Evolutionary conservation across 257 asterid genomes (phyloP), one percentile per base, ranked within the genome.

Genomic region (Solanum bulbocastanum): DNA sequence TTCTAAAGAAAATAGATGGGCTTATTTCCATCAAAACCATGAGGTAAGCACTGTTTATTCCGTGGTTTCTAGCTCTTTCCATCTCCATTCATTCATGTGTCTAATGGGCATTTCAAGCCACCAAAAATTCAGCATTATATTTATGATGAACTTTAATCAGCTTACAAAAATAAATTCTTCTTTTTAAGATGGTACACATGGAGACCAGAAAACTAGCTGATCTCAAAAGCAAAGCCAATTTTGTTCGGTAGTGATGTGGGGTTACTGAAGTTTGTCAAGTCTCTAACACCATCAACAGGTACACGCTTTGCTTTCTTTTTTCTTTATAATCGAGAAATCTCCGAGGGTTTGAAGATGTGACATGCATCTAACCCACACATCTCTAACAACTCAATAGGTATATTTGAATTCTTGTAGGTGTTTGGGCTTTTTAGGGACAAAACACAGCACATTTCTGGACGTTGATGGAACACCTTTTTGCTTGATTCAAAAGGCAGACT

Each of bases 1-100:
- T 76, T 92, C 95, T 91, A 96, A 96, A 96, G 99, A 96, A 95
- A 96, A 96, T 78, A 91, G 94, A 89, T 90, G 94, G 94, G 94
- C 91, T 89, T 83, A 89, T 89, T 92, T 95, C 91, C 92, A 88
- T 89, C 93, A 92, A 91, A 94, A 86, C 82, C 82, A 88, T 87
- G 94, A 94, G 98, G 99, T 96, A 93, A 88, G 22, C 66, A 40
- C 69, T 82, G 12, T 82, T 82, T 16, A 49, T 46, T 44, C 44
- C 1, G 30, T 82, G 85, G 69, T 10, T 82, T 11, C 44, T 82
- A 30, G 44, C 22, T 10, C 7, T 18, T 82, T 32, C 85, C 10
- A 18, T 44, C 44, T 49, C 10, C 12, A 49, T 44, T 44, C 18
- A 44, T 79, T 44, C 18, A 44, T 79, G 85, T 46, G 32, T 79